Evolutionary conservation across 2,329 filamentous ascomycete species (phyloP), one percentile per base, ranked within the genome.

Genomic region (Sporothrix luriei): DNA sequence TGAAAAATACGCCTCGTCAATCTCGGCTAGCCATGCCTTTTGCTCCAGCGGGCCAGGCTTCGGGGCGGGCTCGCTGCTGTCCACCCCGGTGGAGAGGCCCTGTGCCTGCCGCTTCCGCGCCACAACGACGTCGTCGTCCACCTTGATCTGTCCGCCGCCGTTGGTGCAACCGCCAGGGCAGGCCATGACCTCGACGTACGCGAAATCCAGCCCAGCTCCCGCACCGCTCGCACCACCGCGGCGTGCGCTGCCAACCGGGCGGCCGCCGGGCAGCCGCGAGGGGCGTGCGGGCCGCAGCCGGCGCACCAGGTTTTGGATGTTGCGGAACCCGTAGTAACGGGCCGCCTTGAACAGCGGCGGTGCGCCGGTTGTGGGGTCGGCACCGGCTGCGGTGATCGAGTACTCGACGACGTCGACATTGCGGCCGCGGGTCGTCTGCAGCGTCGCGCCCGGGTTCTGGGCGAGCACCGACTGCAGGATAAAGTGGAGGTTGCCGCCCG

Each of bases 151-250:
- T 0, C 95, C 95, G 49, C 95, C 95, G 1, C 95, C 95, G 75
- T 99, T 99, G 68, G 95, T 99, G 81, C 95, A 99, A 3, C 95
- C 95, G n/a, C 95, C 95, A 0, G 95, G 95, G 79, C 95, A 99
- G 16, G 95, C 95, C 95, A 99, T 99, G 70, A 99, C 95, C 80
- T 99, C 95, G 38, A 98, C 91, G 79, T 97, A 98, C n/a, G 91
- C 86, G 78, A 94, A 94, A 48, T 97, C 92, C 7, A 86, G 79
- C 5, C 81, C 79, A 21, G 79, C 77, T 81, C 86, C 19, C 78
- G 81, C 6, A 82, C 83, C 72, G 9, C 70, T 70, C 5, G 68
- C 70, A 33, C 59, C 69, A 14, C 59, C 69, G 6, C 83, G 85
- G 70, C 85, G 84, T 55, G 82, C 85, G 68, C 83, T 85, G 1